These are phyloP conservation scores for Colletotrichum tropicale DNA, from an alignment of 2,329 filamentous ascomycete species.

Conservation along the genomic window DNA sequence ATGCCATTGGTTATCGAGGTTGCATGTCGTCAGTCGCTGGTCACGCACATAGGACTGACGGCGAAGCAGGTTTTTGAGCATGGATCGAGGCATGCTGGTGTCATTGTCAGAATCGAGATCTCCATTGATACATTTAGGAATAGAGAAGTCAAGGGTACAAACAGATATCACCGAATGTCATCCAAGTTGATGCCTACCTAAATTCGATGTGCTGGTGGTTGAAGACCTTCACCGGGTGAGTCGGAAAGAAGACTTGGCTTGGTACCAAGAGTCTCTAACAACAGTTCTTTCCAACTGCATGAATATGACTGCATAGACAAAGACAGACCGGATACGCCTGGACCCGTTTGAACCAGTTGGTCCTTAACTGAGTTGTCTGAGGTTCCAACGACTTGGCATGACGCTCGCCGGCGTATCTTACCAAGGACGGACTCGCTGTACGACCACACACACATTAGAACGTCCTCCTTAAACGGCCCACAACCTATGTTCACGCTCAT, in stretches of 20 bases:
- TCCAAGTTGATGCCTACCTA: neutral
- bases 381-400: neutral
- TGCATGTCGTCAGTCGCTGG: neutral
- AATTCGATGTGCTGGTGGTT: neutral
- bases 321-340: neutral
- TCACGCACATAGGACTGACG: neutral
- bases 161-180: neutral
- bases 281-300: neutral
- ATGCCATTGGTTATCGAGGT: neutral
- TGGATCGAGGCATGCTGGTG: neutral
- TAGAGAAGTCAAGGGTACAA: neutral
- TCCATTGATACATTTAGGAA: neutral
- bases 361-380: neutral
- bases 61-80: neutral
- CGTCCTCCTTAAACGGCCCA: fast-evolving
- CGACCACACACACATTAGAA: neutral
- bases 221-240: neutral
- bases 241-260: neutral
- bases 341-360: neutral
- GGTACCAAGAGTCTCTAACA: neutral
- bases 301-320: neutral
- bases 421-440: neutral
- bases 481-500: neutral
- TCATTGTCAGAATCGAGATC: neutral
- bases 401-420: neutral